Base-by-base conservation (phyloP, 139 green algal genomes). In the Chlorella sp. region DNA sequence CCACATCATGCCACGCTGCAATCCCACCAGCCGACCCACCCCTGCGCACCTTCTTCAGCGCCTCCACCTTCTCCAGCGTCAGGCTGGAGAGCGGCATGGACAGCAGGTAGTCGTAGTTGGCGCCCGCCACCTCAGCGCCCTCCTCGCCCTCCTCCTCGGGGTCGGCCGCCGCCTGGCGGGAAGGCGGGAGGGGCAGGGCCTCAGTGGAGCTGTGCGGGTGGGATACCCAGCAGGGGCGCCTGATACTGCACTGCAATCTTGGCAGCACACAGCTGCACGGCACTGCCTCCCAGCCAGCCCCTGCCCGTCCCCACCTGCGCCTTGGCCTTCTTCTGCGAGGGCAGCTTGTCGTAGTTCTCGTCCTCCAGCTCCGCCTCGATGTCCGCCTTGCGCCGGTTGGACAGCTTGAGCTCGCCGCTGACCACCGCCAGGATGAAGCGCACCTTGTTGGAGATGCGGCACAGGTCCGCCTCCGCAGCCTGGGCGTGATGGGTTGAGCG, bases 351-450 rank as follows among this genome's bases (percentile, higher is more conserved):
- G 79, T 94, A 99, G 70, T 93, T 93, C 62, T 93, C 80, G 0
- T 64, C 71, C 69, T 95, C 88, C 81, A 99, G 93, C 73, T 99
- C 94, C 13, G 80, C 88, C 89, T 98, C 92, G 15, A 99, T 92
- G 56, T 97, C 95, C 0, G 90, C 91, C 73, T 92, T 92, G 89
- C 96, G 97, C 80, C 95, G 91, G 87, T 98, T 98, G 91, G 65
- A 92, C 65, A 99, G 83, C n/a, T 92, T 86, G 32, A 99, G 89
- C 47, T 92, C 82, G n/a, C 95, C 94, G 9, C 87, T 38, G 44
- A 99, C 94, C 32, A 99, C 97, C 12, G 95, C 94, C 64, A 97
- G 83, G 81, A 99, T 99, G 93, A 99, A 99, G 74, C 95, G 91
- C 44, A 95, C 91, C 81, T 95, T 94, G 90, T 98, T 99, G 87